phyloP scores from a whole-genome alignment of 2,329 filamentous ascomycete genomes.

The Neonectria neomacrospora region DNA sequence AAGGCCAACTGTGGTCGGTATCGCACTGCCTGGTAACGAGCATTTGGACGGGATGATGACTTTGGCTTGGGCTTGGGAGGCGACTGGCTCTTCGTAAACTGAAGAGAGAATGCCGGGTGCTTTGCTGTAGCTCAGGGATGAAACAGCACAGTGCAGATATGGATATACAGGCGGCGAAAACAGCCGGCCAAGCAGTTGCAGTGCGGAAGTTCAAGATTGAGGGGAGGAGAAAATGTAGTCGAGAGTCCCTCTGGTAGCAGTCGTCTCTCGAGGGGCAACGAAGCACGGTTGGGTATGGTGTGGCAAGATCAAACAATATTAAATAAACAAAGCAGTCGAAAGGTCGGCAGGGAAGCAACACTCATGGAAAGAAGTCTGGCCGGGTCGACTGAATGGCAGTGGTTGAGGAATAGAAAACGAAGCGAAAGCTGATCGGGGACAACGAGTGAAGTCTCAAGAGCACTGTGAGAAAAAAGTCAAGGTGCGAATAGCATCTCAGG shows the following conservation, averaged over 20 bases:
- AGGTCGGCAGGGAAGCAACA: constrained; percentile 17
- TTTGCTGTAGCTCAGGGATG: constrained; percentile 29
- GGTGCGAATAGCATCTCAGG: constrained; percentile 19
- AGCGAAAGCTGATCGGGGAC: constrained; percentile 22
- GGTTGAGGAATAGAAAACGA: constrained; percentile 15
- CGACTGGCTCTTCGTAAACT: constrained; percentile 26
- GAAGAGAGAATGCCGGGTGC: constrained; percentile 23
- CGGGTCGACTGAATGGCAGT: constrained; percentile 9
- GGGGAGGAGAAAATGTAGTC: constrained; percentile 26
- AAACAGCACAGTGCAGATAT: constrained; percentile 37
- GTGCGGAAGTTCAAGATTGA: constrained; percentile 26
- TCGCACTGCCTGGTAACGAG: constrained; percentile 66
- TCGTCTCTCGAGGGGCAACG: background rate
- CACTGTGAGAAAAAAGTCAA: constrained; percentile 14
- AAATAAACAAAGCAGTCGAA: constrained; percentile 7
- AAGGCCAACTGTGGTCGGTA: constrained; percentile 66
- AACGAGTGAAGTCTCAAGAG: constrained; percentile 14
- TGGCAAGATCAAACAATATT: background rate
- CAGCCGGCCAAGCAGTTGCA: constrained; percentile 17
- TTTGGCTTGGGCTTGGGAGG: constrained; percentile 50
- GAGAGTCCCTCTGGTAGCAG: background rate
- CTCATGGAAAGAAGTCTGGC: constrained; percentile 3
- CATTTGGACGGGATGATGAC: constrained; percentile 48
- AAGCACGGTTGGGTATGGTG: background rate
- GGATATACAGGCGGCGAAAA: constrained; percentile 28